These are phyloP conservation scores for Astrothelium subdiscretum DNA, from an alignment of 495 filamentous ascomycete species.

Conservation along the genomic window DNA sequence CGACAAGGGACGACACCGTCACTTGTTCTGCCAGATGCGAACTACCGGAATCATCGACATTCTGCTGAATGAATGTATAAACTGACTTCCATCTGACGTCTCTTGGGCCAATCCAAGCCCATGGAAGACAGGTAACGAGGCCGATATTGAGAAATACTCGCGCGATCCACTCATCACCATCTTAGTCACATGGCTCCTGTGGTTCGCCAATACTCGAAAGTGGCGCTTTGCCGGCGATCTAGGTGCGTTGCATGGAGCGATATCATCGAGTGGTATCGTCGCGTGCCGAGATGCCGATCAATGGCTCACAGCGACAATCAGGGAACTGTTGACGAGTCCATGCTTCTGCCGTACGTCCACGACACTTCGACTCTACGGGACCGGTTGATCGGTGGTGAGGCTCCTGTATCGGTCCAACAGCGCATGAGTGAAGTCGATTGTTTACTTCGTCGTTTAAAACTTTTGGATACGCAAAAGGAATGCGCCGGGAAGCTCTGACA, in stretches of 20 bases:
- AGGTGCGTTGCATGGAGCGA: neutral
- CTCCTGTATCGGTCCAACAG: neutral
- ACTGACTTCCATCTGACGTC: neutral
- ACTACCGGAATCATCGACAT: neutral
- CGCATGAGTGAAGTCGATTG: neutral
- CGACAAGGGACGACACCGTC: neutral
- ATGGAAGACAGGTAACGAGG: neutral
- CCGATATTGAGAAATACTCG: neutral
- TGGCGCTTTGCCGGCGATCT: neutral
- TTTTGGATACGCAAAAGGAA: neutral
- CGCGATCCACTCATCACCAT: neutral
- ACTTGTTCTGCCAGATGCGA: neutral
- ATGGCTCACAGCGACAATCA: neutral
- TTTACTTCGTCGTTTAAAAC: neutral
- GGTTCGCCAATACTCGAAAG: neutral
- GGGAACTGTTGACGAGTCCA: neutral
- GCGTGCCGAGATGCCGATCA: neutral
- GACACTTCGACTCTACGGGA: neutral
- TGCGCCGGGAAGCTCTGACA: neutral
- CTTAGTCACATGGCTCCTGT: neutral
- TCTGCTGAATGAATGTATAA: neutral
- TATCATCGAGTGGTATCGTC: too few relatives aligned
- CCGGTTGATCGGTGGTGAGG: neutral
- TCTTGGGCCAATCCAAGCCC: neutral
- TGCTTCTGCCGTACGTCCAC: neutral